These are phyloP conservation scores for Rhododendron ovatum DNA, from an alignment of 148 eudicot genomes.

Conservation along the genomic window DNA sequence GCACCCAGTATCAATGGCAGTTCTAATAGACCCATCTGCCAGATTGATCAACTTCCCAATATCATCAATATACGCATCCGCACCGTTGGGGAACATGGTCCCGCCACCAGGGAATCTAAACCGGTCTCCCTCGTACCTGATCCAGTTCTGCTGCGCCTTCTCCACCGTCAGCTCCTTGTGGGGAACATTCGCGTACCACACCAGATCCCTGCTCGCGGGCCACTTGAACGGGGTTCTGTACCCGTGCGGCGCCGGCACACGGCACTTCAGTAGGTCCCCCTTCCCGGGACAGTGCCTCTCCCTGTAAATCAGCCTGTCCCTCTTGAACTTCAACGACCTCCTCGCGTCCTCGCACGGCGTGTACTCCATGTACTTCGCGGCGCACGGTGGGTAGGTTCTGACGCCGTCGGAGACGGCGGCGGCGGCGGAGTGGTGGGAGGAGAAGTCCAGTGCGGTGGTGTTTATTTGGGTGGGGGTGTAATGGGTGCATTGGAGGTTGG, in stretches of 20 bases:
- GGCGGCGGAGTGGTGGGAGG: slow-evolving; percentile 39
- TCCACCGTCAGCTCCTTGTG: slow-evolving; percentile 75
- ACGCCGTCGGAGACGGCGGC: neutral
- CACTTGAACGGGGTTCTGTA: slow-evolving; percentile 69
- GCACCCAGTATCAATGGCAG: slow-evolving; percentile 89
- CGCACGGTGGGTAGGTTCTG: slow-evolving; percentile 41
- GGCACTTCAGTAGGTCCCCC: slow-evolving; percentile 45
- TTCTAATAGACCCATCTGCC: slow-evolving; percentile 62
- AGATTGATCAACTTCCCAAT: slow-evolving; percentile 57
- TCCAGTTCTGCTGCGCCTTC: slow-evolving; percentile 85
- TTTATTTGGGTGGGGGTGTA: neutral
- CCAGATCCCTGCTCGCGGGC: slow-evolving; percentile 71
- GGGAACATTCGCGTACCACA: slow-evolving; percentile 69
- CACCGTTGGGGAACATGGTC: slow-evolving; percentile 85
- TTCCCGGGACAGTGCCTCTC: slow-evolving; percentile 72
- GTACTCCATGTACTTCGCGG: slow-evolving; percentile 44
- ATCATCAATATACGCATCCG: slow-evolving; percentile 68
- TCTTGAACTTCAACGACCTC: slow-evolving; percentile 41
- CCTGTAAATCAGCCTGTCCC: slow-evolving; percentile 31
- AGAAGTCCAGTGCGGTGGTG: slow-evolving; percentile 30
- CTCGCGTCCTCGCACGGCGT: slow-evolving; percentile 65
- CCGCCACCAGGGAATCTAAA: slow-evolving; percentile 90
- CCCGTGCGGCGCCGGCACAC: slow-evolving; percentile 66
- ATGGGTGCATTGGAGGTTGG: neutral
- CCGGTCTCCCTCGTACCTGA: slow-evolving; percentile 61